phyloP scores from a whole-genome alignment of 2,329 filamentous ascomycete genomes.

The Camillea tinctor region DNA sequence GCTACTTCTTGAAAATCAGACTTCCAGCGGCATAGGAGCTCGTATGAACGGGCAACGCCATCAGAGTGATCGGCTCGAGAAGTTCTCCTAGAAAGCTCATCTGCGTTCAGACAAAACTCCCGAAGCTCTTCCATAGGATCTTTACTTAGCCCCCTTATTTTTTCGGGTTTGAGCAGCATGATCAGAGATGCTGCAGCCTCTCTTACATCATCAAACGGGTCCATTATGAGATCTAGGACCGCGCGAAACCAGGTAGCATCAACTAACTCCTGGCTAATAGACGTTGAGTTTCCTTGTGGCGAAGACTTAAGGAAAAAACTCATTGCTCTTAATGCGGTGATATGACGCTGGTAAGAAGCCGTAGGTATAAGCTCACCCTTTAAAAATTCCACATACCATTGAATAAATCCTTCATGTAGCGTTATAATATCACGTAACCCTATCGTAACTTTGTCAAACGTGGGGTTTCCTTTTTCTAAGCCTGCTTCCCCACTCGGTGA shows the following conservation, averaged over 20 bases:
- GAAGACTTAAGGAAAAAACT: conserved; percentile 61
- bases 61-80: conserved; percentile 91
- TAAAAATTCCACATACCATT: conserved; percentile 73
- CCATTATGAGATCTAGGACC: conserved; percentile 76
- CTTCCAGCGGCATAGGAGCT: conserved; percentile 64
- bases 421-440: conserved; percentile 38
- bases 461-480: conserved; percentile 3
- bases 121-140: conserved; percentile 37
- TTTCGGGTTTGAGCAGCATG: conserved; percentile 44
- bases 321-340: conserved; percentile 73
- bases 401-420: conserved; percentile 64
- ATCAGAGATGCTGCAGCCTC: conserved; percentile 53
- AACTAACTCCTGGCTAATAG: conserved; percentile 41
- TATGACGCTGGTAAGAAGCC: conserved; percentile 86
- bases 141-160: conserved; percentile 6
- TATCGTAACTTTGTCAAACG: conserved; percentile 7
- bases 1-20: conserved; percentile 41
- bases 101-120: conserved; percentile 51
- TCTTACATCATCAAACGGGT: conserved; percentile 92
- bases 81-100: conserved; percentile 62
- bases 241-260: conserved; percentile 57
- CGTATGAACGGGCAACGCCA: conserved; percentile 76
- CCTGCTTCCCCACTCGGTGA: background rate
- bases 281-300: conserved; percentile 42
- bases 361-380: conserved; percentile 73